phyloP scores from a whole-genome alignment of 2,329 filamentous ascomycete genomes.

The Cercospora sp. region DNA sequence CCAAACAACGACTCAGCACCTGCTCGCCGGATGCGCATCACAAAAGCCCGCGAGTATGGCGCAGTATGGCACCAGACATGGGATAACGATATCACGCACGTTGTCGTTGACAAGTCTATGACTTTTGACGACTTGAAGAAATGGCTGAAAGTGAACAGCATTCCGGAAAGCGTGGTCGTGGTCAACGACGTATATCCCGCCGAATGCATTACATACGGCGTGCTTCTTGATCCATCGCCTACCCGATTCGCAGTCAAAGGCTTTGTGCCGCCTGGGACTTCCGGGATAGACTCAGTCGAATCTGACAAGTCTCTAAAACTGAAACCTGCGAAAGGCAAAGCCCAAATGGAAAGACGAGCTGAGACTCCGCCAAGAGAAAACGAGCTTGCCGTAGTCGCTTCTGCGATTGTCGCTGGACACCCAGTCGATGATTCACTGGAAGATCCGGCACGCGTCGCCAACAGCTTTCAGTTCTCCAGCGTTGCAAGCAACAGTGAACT shows the following conservation, averaged over 20 bases:
- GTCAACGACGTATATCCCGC: constrained; percentile 48
- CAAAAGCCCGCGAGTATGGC: constrained; percentile 72
- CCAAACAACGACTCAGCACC: constrained; percentile 74
- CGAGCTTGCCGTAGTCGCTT: constrained; percentile 29
- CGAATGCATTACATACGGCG: constrained; percentile 45
- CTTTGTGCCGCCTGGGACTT: not conserved
- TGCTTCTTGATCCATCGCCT: constrained; percentile 55
- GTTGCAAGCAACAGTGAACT: constrained; percentile 54
- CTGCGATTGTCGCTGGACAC: not conserved
- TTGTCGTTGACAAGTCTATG: constrained; percentile 73
- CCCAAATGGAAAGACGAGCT: constrained; percentile 40
- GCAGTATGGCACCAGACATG: constrained; percentile 67
- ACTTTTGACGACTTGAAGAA: constrained; percentile 63
- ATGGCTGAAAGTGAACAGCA: constrained; percentile 51
- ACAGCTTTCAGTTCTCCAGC: constrained; percentile 10
- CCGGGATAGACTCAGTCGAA: constrained; percentile 19
- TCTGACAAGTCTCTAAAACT: constrained; percentile 49
- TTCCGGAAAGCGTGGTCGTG: constrained; percentile 55
- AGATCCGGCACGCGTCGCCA: constrained; percentile 1
- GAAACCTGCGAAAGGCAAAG: constrained; percentile 48
- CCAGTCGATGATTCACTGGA: not conserved
- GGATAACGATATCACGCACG: constrained; percentile 64
- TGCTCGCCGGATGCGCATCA: constrained; percentile 68
- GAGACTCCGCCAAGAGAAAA: constrained; percentile 44
- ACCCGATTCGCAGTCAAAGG: constrained; percentile 57